A percentile compares a stretch with the other conserved stretches of the same genome.
Evolutionary conservation across 495 filamentous ascomycete genomes (phyloP).

Genomic region (Podospora bellae-mahoneyi): DNA sequence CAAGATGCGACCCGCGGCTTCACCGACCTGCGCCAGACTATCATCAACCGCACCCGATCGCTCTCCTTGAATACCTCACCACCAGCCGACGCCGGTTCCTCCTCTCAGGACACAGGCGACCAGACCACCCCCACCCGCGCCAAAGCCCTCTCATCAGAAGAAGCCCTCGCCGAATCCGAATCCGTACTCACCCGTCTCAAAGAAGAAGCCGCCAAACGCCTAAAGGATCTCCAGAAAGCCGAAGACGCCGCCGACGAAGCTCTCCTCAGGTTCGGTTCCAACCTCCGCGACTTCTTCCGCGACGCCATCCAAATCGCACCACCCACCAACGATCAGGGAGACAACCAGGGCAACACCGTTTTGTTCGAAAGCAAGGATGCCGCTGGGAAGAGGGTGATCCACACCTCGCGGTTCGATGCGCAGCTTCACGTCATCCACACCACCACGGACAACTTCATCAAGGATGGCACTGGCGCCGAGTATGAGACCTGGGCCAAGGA

Average conservation of each 20-base stretch:
- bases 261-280: constrained; percentile 85
- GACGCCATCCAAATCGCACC: constrained; percentile 89
- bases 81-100: constrained; percentile 11
- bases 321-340: constrained; percentile 39
- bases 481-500: constrained; percentile 70
- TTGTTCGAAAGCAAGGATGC: constrained; percentile 91
- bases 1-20: constrained; percentile 83
- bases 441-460: constrained; percentile 75
- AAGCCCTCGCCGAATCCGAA: constrained; percentile 62
- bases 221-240: constrained; percentile 89
- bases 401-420: constrained; percentile 90
- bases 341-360: constrained; percentile 46
- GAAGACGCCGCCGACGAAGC: constrained; percentile 99
- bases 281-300: constrained; percentile 82
- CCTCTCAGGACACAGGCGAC: constrained; percentile 38
- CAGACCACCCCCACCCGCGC: constrained; percentile 39
- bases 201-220: constrained; percentile 72
- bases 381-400: constrained; percentile 84
- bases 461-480: constrained; percentile 71
- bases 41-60: constrained; percentile 68
- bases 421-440: constrained; percentile 94
- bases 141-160: constrained; percentile 45
- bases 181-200: constrained; percentile 80
- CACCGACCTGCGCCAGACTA: constrained; percentile 61
- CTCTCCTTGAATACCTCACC: constrained; percentile 59